Percentiles rank a stretch among this genome's conserved stretches.
These are phyloP conservation scores for Skeletonema potamos DNA, from an alignment of 108 stramenopile species.

Conservation along the genomic window DNA sequence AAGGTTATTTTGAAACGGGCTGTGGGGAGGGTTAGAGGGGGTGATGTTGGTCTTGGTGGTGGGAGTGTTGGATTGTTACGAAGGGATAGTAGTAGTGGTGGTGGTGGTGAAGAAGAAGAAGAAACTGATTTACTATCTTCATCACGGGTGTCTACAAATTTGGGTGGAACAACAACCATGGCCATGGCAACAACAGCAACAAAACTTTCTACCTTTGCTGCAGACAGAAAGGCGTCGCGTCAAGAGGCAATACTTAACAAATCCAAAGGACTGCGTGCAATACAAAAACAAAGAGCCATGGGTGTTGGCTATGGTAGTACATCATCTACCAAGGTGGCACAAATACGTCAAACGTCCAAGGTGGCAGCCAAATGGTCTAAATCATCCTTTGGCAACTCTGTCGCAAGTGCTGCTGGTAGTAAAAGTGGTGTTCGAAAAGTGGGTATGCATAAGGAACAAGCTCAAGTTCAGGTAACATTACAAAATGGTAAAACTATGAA, in stretches of 20 bases:
- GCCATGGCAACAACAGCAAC: background rate
- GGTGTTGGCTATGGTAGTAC: background rate
- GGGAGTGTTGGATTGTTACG: background rate
- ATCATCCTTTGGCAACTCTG: conserved; percentile 13
- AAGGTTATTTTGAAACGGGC: conserved; percentile 38
- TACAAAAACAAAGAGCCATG: background rate
- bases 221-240: background rate
- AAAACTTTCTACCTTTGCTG: background rate
- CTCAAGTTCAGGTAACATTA: conserved; percentile 27
- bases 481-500: conserved; percentile 32
- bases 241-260: conserved; percentile 38
- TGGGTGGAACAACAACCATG: too few relatives aligned
- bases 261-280: conserved; percentile 29
- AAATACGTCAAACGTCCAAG: conserved; percentile 21
- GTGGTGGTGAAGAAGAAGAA: background rate
- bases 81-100: background rate
- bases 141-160: too few relatives aligned
- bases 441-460: background rate
- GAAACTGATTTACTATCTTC: too few relatives aligned
- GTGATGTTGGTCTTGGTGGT: background rate
- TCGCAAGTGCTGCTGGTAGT: conserved; percentile 21
- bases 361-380: conserved; percentile 32
- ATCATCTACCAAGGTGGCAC: conserved; percentile 12
- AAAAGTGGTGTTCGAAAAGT: background rate
- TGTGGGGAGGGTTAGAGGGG: conserved; percentile 37